These are phyloP conservation scores for Rossbeevera mucosa DNA, from an alignment of 768 basidiomycete genomes.

Conservation along the genomic window DNA sequence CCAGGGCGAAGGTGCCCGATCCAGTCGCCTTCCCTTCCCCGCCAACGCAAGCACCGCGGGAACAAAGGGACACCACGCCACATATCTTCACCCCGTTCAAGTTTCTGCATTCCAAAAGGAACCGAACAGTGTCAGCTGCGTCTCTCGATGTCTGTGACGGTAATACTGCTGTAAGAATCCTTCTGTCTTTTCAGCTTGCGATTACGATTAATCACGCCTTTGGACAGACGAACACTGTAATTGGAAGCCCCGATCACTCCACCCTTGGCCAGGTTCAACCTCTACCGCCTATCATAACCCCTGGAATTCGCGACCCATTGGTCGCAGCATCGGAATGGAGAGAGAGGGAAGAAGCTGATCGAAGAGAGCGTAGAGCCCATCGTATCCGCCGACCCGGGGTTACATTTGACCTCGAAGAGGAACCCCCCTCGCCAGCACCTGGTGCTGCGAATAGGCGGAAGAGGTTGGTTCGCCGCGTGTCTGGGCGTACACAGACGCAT, in stretches of 20 bases:
- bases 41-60: constrained; percentile 28
- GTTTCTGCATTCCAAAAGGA: constrained; percentile 47
- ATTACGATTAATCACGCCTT: constrained; percentile 1
- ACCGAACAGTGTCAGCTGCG: constrained; percentile 65
- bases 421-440: constrained; percentile 39
- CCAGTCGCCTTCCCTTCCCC: constrained; percentile 31
- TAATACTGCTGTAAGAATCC: constrained; percentile 56
- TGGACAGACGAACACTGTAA: constrained; percentile 59
- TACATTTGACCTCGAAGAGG: constrained; percentile 59
- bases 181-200: neutral
- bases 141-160: constrained; percentile 79
- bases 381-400: constrained; percentile 56
- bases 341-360: constrained; percentile 54
- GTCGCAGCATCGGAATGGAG: constrained; percentile 69
- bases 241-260: constrained; percentile 73
- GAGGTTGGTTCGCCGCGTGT: constrained; percentile 27
- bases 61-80: constrained; percentile 38
- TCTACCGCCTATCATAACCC: constrained; percentile 39
- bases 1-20: constrained; percentile 16
- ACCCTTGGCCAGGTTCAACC: constrained; percentile 55
- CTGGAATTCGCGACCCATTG: constrained; percentile 59
- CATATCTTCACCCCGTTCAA: constrained; percentile 62
- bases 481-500: constrained; percentile 20
- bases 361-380: constrained; percentile 35
- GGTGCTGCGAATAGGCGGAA: constrained; percentile 21